Conservation (phyloP, 169 alveolate genomes). For the Plasmodium knowlesi region DNA sequence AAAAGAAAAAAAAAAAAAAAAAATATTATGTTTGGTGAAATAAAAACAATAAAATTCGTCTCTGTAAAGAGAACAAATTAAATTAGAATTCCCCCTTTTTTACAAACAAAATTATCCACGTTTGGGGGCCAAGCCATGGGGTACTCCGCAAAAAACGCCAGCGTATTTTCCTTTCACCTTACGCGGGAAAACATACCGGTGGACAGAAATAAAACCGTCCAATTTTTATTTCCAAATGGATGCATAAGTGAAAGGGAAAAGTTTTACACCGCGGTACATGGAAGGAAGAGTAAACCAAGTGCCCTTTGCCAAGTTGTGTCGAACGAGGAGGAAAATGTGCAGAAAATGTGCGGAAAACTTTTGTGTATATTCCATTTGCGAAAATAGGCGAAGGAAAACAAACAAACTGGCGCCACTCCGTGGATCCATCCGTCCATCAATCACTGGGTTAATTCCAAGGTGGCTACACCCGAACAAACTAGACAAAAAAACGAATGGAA, state of each 20-base stretch:
- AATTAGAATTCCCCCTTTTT: not conserved
- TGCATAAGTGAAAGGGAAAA: not conserved
- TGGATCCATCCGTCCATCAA: not conserved
- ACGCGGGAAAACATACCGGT: not conserved
- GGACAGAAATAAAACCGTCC: not conserved
- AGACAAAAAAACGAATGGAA: not conserved
- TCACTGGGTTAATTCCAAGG: not conserved
- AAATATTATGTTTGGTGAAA: not conserved
- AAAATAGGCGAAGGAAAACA: not conserved
- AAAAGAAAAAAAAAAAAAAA: too few relatives aligned
- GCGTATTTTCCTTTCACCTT: not conserved
- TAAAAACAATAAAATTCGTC: not conserved
- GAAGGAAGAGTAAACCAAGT: not conserved
- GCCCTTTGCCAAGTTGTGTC: not conserved
- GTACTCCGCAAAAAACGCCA: not conserved
- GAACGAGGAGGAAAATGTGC: not conserved
- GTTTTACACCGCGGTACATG: not conserved
- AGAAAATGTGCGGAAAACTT: not conserved
- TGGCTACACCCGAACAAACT: not conserved
- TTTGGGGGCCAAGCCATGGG: not conserved
- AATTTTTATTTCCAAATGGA: not conserved
- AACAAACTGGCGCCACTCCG: not conserved
- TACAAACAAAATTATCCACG: not conserved
- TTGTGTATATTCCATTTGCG: not conserved
- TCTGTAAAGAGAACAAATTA: not conserved